These are phyloP conservation scores for Nannochloris sp. DNA, from an alignment of 139 green algal genomes.

Conservation along the genomic window DNA sequence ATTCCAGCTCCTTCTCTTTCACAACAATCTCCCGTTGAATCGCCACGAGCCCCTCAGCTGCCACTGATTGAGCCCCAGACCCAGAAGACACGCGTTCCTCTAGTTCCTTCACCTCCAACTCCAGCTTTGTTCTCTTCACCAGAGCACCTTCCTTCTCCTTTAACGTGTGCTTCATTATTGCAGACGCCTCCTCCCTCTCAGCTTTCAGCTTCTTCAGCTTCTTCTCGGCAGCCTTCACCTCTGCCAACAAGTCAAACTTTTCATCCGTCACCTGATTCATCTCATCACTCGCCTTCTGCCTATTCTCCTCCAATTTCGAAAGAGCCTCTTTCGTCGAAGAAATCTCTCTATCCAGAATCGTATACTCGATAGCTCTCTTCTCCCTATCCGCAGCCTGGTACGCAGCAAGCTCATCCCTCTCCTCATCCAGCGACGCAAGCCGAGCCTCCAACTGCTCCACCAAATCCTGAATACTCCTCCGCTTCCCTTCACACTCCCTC, in stretches of 20 bases:
- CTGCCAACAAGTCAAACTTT: constrained; percentile 11
- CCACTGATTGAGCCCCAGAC: constrained; percentile 3
- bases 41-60: constrained; percentile 16
- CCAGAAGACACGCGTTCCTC: constrained; percentile 23
- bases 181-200: constrained; percentile 14
- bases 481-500: constrained; percentile 67
- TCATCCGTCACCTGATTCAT: constrained; percentile 20
- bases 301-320: constrained; percentile 44
- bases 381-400: constrained; percentile 79
- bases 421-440: constrained; percentile 65
- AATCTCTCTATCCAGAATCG: constrained; percentile 81
- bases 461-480: constrained; percentile 69
- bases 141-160: constrained; percentile 36
- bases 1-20: constrained; percentile 29
- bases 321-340: constrained; percentile 42
- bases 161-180: constrained; percentile 5
- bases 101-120: constrained; percentile 70
- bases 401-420: constrained; percentile 77
- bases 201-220: constrained; percentile 32
- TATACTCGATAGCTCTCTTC: constrained; percentile 80
- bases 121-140: constrained; percentile 31
- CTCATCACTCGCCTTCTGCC: constrained; percentile 22
- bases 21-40: constrained; percentile 34
- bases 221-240: constrained; percentile 43
- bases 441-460: constrained; percentile 59